Base-by-base conservation (phyloP, 2,329 filamentous ascomycete genomes). In the Arthrocladium fulminans region DNA sequence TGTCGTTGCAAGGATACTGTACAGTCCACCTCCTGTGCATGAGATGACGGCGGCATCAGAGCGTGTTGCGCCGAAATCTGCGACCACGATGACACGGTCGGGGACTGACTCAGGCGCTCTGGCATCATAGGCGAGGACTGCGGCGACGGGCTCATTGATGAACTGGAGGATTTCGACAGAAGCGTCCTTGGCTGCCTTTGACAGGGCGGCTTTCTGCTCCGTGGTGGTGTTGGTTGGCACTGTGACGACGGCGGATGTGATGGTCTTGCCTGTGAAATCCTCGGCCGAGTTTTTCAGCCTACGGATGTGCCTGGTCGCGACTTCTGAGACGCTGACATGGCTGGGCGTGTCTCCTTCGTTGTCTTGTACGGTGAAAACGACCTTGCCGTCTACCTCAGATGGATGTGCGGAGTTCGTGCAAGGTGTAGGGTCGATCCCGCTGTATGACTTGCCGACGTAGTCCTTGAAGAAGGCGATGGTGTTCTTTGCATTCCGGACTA, bases 381-480 rank as follows among this genome's bases (percentile, higher is more conserved):
- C 78, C 49, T 78, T 76, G 54, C 79, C 80, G 54, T 81, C 77
- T 58, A 76, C 70, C 57, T 94, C 84, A 66, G 86, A 71, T 55
- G 92, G 89, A 71, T 96, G 92, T 49, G 90, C 87, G 49, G 88
- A 94, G 60, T 88, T 84, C 68, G 97, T 90, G 76, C 84, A 89
- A 67, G 94, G 87, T 46, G 88, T 94, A 55, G 90, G 88, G 68
- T 98, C 92, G 76, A 98, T 94, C 57, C 87, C 85, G 73, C 94
- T 89, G 65, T 81, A 94, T 85, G 94, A 85, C 77, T 94, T 86
- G 60, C 92, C 92, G 46, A 98, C 71, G 69, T 88, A 96, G 64
- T 98, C 92, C 70, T 88, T 83, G 76, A 97, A 98, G 74, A 87
- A 94, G 65, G 88, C 86, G 63, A 96, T 79, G 19, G 92, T 96